Conservation (phyloP, 2,329 filamentous ascomycete species). For the Epichloe elymi region DNA sequence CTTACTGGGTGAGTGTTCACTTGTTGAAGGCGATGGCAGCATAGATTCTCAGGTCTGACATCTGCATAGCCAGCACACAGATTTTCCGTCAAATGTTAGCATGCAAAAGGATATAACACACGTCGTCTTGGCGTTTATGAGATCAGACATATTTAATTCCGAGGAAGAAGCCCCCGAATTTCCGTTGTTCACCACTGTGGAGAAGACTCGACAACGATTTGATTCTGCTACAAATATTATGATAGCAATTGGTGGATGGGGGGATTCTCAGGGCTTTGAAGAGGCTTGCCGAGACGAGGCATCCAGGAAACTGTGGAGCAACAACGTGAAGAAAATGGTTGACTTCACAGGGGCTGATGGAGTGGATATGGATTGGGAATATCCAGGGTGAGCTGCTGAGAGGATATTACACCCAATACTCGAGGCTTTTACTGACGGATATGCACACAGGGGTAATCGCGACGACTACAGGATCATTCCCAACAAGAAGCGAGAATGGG, state of each 20-base stretch:
- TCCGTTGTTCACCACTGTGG: conserved; percentile 40
- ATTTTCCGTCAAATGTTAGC: conserved; percentile 22
- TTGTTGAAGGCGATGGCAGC: neutral
- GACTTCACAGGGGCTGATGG: conserved; percentile 51
- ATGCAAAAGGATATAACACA: conserved; percentile 37
- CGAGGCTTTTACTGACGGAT: neutral
- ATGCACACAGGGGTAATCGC: conserved; percentile 44
- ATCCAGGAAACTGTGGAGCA: conserved; percentile 45
- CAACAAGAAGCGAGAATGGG: conserved; percentile 45
- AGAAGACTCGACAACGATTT: conserved; percentile 34
- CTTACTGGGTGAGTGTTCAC: conserved; percentile 30
- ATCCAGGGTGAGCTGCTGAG: conserved; percentile 29
- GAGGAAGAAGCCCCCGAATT: conserved; percentile 23
- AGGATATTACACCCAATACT: too few species aligned
- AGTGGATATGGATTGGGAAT: conserved; percentile 53
- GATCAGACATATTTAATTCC: conserved; percentile 37
- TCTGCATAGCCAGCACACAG: conserved; percentile 31
- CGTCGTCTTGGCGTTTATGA: conserved; percentile 45
- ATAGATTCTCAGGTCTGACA: neutral
- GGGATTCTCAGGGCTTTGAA: conserved; percentile 51
- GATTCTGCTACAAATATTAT: conserved; percentile 44
- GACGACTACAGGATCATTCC: conserved; percentile 53
- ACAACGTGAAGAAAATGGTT: conserved; percentile 52
- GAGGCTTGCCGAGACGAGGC: conserved; percentile 36
- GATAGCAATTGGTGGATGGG: conserved; percentile 66